phyloP scores from a whole-genome alignment of 1,284 basidiomycete genomes.

The Bjerkandera adusta region DNA sequence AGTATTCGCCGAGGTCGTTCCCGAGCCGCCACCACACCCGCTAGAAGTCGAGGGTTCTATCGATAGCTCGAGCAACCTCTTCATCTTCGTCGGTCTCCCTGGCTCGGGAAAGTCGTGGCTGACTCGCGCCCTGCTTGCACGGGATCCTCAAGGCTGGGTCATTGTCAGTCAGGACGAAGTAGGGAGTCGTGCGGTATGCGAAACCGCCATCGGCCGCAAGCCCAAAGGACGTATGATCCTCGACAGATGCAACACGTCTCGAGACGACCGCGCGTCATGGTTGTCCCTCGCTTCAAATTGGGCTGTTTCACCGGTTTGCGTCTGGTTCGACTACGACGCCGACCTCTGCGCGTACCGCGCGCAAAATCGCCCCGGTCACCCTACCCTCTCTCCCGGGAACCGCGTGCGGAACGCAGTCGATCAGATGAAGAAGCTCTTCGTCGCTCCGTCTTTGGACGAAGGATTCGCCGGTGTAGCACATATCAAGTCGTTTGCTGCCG shows the following conservation, averaged over 20 bases:
- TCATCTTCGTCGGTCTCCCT: slow-evolving; percentile 56
- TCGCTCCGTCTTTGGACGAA: slow-evolving; percentile 42
- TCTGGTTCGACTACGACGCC: slow-evolving; percentile 55
- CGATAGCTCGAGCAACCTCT: slow-evolving; percentile 35
- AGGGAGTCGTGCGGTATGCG: slow-evolving; percentile 48
- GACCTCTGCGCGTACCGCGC: slow-evolving; percentile 51
- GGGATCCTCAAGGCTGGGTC: slow-evolving; percentile 41
- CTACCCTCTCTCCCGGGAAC: slow-evolving; percentile 53
- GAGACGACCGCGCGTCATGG: slow-evolving; percentile 46
- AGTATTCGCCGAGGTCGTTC: slow-evolving; percentile 43
- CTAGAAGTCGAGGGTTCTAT: slow-evolving; percentile 43
- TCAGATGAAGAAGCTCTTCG: slow-evolving; percentile 49
- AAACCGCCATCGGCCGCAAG: slow-evolving; percentile 42
- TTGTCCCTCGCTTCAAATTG: slow-evolving; percentile 49
- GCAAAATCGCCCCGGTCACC: slow-evolving; percentile 53
- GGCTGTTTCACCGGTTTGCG: slow-evolving; percentile 43
- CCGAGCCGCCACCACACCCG: slow-evolving; percentile 47
- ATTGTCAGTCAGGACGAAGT: slow-evolving; percentile 56
- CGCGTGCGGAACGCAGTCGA: slow-evolving; percentile 53
- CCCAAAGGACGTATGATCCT: slow-evolving; percentile 41
- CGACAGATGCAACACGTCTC: slow-evolving; percentile 54
- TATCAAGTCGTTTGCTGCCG: slow-evolving; percentile 49
- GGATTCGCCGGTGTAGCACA: slow-evolving; percentile 49
- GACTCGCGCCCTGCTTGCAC: slow-evolving; percentile 41
- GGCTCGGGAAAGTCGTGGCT: slow-evolving; percentile 64